Percentiles rank a stretch among this genome's conserved stretches.
Conservation (phyloP, 2,329 filamentous ascomycete species). For the Nemania sp. region DNA sequence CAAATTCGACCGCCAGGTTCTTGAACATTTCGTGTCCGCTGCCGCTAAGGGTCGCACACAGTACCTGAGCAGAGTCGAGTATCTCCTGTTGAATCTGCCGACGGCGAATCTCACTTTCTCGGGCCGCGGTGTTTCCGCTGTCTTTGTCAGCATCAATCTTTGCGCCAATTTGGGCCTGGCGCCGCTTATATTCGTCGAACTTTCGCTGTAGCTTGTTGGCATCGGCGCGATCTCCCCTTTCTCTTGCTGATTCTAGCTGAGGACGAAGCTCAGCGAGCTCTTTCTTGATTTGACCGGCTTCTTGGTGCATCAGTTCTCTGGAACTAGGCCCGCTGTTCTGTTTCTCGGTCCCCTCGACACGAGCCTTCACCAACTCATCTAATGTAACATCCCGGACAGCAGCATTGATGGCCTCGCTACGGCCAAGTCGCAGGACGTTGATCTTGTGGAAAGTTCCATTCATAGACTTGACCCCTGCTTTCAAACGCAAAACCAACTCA, state of each 20-base stretch:
- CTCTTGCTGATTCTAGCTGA: slow-evolving; percentile 70
- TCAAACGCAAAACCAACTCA: slow-evolving; percentile 91
- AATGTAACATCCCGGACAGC: slow-evolving; percentile 90
- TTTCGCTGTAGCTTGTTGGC: slow-evolving; percentile 70
- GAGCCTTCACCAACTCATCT: slow-evolving; percentile 83
- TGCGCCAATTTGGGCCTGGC: slow-evolving; percentile 75
- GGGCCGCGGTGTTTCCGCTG: slow-evolving; percentile 76
- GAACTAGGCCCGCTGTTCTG: slow-evolving; percentile 61
- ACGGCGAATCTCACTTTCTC: slow-evolving; percentile 84
- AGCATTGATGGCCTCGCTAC: slow-evolving; percentile 88
- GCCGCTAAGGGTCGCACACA: slow-evolving; percentile 93
- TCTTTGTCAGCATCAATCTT: slow-evolving; percentile 89
- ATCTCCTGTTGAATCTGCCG: slow-evolving; percentile 88
- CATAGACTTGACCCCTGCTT: slow-evolving; percentile 79
- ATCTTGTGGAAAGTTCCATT: slow-evolving; percentile 75
- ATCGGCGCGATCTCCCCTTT: slow-evolving; percentile 52
- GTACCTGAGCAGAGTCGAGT: slow-evolving; percentile 85
- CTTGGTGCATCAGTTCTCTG: slow-evolving; percentile 64
- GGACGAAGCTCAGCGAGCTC: slow-evolving; percentile 73
- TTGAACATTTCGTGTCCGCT: slow-evolving; percentile 98
- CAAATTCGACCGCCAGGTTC: slow-evolving; percentile 91
- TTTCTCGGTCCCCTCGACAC: slow-evolving; percentile 65
- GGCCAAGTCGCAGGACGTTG: slow-evolving; percentile 86
- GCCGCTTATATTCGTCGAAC: slow-evolving; percentile 77
- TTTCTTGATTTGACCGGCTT: slow-evolving; percentile 74